Conservation (phyloP, 306 rosid genomes). For the Arachis stenosperma region DNA sequence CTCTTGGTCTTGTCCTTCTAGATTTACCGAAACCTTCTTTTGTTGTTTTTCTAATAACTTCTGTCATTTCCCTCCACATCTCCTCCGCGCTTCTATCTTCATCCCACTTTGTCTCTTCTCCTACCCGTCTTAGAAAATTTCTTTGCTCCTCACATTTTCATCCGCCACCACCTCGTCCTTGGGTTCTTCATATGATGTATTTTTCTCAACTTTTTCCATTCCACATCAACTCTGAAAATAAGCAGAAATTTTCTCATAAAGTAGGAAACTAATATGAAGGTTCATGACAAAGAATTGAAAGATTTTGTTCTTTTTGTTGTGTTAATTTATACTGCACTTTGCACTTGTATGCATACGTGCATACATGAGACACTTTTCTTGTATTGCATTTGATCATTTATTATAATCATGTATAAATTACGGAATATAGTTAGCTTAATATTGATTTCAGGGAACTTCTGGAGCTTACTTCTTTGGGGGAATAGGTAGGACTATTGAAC, state of each 20-base stretch:
- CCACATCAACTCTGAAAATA: slow-evolving; percentile 17
- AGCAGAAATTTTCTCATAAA: background rate
- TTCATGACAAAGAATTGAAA: slow-evolving; percentile 9
- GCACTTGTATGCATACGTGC: background rate
- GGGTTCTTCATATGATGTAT: too few relatives aligned
- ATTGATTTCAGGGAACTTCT: slow-evolving; percentile 65
- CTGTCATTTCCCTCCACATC: too few relatives aligned
- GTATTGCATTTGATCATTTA: background rate
- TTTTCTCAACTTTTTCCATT: too few relatives aligned
- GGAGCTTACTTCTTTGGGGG: slow-evolving; percentile 84
- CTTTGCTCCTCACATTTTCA: too few relatives aligned
- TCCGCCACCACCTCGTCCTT: too few relatives aligned
- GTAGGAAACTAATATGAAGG: slow-evolving; percentile 1
- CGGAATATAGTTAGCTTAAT: slow-evolving; percentile 2
- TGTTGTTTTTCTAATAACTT: too few relatives aligned
- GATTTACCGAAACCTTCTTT: too few relatives aligned
- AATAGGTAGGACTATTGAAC: slow-evolving; percentile 58
- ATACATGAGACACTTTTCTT: background rate
- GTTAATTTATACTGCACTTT: background rate
- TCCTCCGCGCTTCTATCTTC: too few relatives aligned
- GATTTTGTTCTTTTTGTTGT: background rate
- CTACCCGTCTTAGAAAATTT: too few relatives aligned
- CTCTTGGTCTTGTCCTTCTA: too few relatives aligned
- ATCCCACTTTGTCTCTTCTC: too few relatives aligned
- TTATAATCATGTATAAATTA: background rate